These are phyloP conservation scores for Fusarium nygamai DNA, from an alignment of 2,329 filamentous ascomycete species.

Conservation along the genomic window DNA sequence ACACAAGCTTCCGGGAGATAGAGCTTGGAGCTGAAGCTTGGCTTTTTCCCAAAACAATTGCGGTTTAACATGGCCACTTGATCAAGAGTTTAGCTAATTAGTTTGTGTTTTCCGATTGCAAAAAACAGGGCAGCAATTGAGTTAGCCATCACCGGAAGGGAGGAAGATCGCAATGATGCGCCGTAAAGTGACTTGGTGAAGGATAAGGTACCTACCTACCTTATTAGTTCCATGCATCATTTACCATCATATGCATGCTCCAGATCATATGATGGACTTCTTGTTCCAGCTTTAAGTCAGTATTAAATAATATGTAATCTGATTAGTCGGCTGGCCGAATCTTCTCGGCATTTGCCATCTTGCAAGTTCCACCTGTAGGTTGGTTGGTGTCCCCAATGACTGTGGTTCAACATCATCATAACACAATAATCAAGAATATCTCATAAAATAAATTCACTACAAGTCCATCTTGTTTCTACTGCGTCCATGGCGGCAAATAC, in stretches of 20 bases:
- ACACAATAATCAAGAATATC: constrained; percentile 12
- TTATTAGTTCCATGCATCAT: not conserved
- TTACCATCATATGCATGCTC: not conserved
- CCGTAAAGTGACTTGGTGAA: not conserved
- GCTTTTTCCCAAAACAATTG: constrained; percentile 11
- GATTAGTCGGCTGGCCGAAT: not conserved
- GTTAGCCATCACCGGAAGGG: constrained; percentile 1
- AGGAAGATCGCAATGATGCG: not conserved
- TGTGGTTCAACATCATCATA: constrained; percentile 29
- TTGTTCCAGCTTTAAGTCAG: not conserved
- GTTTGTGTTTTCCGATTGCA: not conserved
- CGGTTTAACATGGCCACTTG: not conserved
- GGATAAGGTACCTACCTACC: too few species aligned
- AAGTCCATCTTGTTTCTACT: not conserved
- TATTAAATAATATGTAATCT: constrained; percentile 1
- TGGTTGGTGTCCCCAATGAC: constrained; percentile 16
- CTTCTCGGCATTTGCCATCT: constrained; percentile 3
- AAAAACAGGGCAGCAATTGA: not conserved
- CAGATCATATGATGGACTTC: not conserved
- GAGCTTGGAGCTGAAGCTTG: constrained; percentile 13
- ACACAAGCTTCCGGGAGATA: constrained; percentile 34
- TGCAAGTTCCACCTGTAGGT: not conserved
- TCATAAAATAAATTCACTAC: not conserved
- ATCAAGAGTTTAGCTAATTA: not conserved
- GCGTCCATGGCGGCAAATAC: not conserved